Evolutionary conservation across 208 protist genomes (phyloP), one percentile per base, ranked within the genome.

Genomic region (Leishmania amazonensis): DNA sequence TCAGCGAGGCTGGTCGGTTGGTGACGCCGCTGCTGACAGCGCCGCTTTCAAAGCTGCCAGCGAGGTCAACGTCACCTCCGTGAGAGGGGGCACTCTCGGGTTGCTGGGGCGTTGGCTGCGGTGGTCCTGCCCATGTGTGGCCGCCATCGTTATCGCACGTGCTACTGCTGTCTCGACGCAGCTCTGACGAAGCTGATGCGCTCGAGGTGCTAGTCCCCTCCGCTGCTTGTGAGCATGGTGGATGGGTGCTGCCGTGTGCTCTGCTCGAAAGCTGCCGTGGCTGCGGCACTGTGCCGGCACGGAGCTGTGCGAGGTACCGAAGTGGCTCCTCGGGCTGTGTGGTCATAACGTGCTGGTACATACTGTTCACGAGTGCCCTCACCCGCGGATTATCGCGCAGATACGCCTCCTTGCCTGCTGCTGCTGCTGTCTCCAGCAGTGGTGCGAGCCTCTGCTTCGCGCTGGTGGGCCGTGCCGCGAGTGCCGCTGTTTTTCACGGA

Each of bases 311-410:
- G 11, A 75, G 57, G 70, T 83, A 87, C 15, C 78, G 79, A 74
- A 85, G 76, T 54, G 91, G 91, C 21, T 95, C 86, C 38, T 88
- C 88, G 2, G 91, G 91, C 62, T 82, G 78, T 2, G 84, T 85
- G 47, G 53, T 87, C 19, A 95, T 24, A 31, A 95, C 85, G n/a
- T 78, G 79, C 58, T 85, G 87, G 31, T 90, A 91, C 13, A 95
- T 76, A 45, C 83, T 60, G 54, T 93, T 88, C 35, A 95, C 89
- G 42, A 91, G 83, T 9, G 67, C 74, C n/a, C 76, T 58, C 53
- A 85, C 82, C 42, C 82, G 82, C 51, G 82, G 77, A 54, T 81
- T 85, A n/a, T 79, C 82, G 58, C 77, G 82, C 71, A 85, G 62
- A 51, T 68, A 85, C 8, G 71, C 70, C 0, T 85, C 76, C 7